These are phyloP conservation scores for Myrica gale DNA, from an alignment of 306 rosid genomes.

Conservation along the genomic window DNA sequence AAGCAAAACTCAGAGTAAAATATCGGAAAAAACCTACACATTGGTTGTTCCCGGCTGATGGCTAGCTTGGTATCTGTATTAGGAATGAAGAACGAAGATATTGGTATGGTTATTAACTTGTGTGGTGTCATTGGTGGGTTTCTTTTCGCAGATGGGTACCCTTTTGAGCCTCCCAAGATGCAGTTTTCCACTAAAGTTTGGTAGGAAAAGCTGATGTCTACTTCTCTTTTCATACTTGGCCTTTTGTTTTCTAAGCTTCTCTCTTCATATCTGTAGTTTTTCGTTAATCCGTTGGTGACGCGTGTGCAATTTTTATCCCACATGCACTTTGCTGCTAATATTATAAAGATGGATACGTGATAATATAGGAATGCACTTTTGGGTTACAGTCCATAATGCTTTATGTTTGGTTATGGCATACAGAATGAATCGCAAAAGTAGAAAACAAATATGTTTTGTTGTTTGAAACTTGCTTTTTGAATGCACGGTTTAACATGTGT, in stretches of 20 bases:
- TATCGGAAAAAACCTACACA: not conserved
- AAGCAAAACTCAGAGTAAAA: not conserved
- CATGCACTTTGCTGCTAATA: not conserved
- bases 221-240: not conserved
- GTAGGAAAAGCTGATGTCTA: slow-evolving; percentile 34
- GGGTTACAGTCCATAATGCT: not conserved
- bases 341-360: not conserved
- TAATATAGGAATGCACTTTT: not conserved
- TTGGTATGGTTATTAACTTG: slow-evolving; percentile 14
- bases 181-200: slow-evolving; percentile 90
- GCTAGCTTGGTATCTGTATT: not conserved
- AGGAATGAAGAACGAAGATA: not conserved
- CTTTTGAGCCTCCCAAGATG: slow-evolving; percentile 98
- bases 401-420: not conserved
- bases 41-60: not conserved
- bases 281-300: not conserved
- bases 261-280: not conserved
- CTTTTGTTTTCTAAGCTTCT: not conserved
- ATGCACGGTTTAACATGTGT: not conserved
- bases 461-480: not conserved
- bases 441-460: not conserved
- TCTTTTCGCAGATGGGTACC: slow-evolving; percentile 79
- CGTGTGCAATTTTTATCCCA: not conserved
- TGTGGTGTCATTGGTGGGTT: slow-evolving; percentile 2
- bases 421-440: not conserved